These are phyloP conservation scores for Aspergillus neoniger DNA, from an alignment of 2,329 filamentous ascomycete genomes.

Conservation along the genomic window DNA sequence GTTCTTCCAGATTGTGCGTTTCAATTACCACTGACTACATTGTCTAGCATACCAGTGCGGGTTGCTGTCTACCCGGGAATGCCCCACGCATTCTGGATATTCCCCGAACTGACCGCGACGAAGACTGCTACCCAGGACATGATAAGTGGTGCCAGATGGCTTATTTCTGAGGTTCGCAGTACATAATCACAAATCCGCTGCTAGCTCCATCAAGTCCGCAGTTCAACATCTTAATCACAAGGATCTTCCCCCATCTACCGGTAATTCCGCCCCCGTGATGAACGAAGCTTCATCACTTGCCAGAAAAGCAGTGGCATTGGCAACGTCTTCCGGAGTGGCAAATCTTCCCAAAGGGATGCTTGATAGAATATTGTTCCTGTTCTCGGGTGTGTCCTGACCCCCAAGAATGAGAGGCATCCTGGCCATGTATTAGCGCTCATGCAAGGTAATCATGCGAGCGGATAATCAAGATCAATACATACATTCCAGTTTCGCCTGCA, in stretches of 20 bases:
- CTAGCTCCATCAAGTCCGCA: no score
- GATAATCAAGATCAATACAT: no score
- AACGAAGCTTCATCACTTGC: neutral
- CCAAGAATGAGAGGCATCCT: neutral
- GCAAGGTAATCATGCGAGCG: neutral
- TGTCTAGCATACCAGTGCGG: neutral
- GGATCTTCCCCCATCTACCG: neutral
- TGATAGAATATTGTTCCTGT: neutral
- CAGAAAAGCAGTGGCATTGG: neutral
- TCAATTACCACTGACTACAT: neutral
- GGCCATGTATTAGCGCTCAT: neutral
- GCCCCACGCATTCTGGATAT: neutral
- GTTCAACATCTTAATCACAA: neutral
- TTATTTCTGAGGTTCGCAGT: neutral
- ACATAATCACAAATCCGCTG: no score
- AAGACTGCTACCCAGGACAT: neutral
- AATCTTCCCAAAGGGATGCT: neutral
- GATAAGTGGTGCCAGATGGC: neutral
- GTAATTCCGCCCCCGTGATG: neutral
- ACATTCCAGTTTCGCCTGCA: neutral
- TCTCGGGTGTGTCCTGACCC: neutral
- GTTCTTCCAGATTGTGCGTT: neutral
- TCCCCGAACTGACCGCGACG: neutral
- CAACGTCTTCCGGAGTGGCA: neutral
- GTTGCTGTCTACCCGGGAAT: neutral